Evolutionary conservation across 805 yeast species (phyloP).

Genomic region (Wickerhamiella australiensis): DNA sequence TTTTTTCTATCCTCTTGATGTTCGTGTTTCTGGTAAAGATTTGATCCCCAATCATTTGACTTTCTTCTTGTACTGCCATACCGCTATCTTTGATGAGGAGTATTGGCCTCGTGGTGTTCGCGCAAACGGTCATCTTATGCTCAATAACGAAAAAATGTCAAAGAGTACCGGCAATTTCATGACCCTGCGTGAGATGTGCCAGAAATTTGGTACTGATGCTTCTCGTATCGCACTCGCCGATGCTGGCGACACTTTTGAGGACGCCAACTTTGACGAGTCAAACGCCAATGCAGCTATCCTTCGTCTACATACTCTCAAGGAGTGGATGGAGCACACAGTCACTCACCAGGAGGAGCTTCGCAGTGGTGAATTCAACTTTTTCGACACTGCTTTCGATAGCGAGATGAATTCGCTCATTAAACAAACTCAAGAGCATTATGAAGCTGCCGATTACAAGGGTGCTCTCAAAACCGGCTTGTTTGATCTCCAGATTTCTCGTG

Average conservation of each 20-base stretch:
- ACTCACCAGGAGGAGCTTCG: conserved; percentile 42
- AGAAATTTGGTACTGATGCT: conserved; percentile 95
- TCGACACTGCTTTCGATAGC: conserved; percentile 81
- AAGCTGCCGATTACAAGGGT: conserved; percentile 64
- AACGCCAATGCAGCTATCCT: conserved; percentile 96
- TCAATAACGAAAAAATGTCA: conserved; percentile 96
- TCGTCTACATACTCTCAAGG: conserved; percentile 81
- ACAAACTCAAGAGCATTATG: conserved; percentile 59
- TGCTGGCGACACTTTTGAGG: conserved; percentile 96
- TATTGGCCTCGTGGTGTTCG: conserved; percentile 93
- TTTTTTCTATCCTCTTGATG: conserved; percentile 91
- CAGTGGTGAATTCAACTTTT: conserved; percentile 43
- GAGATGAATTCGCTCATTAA: conserved; percentile 79
- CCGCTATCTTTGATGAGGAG: conserved; percentile 79
- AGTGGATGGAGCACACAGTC: conserved; percentile 81
- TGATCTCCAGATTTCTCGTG: conserved; percentile 91
- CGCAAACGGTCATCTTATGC: conserved; percentile 87
- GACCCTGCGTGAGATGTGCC: conserved; percentile 73
- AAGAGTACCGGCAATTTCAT: conserved; percentile 95
- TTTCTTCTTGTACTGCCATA: conserved; percentile 85
- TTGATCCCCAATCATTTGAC: conserved; percentile 95
- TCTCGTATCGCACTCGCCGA: conserved; percentile 95
- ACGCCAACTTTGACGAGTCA: conserved; percentile 93
- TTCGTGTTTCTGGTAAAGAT: conserved; percentile 89
- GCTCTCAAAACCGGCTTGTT: conserved; percentile 87